Conservation (phyloP, 2,329 filamentous ascomycete species). For the Akanthomyces dipterigenus region DNA sequence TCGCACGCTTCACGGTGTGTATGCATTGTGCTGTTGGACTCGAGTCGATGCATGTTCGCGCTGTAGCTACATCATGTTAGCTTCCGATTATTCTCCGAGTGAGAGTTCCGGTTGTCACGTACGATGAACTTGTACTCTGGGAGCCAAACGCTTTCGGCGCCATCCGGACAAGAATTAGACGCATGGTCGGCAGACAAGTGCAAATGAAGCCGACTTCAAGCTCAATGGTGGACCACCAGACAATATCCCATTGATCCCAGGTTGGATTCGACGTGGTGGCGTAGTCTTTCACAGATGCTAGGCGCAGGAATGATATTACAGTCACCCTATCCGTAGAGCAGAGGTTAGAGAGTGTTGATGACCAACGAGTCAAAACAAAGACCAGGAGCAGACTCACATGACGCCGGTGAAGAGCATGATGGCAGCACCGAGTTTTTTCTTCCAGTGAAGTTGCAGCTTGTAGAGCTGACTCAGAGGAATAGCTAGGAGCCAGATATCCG, state of each 20-base stretch:
- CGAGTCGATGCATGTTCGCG: too few species aligned
- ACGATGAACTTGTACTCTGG: too few species aligned
- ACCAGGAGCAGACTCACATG: constrained; percentile 16
- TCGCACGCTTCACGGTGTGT: background rate
- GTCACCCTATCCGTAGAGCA: constrained; percentile 17
- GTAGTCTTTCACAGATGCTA: constrained; percentile 22
- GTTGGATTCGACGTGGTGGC: constrained; percentile 22
- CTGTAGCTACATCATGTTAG: too few species aligned
- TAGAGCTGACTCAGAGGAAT: constrained; percentile 36
- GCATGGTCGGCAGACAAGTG: constrained; percentile 25
- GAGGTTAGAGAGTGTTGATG: background rate
- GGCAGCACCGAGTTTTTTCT: constrained; percentile 21
- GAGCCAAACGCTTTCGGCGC: background rate
- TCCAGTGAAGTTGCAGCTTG: constrained; percentile 30
- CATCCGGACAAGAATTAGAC: constrained; percentile 18
- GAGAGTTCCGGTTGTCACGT: too few species aligned
- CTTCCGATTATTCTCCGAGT: too few species aligned
- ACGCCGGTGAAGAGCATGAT: constrained; percentile 39
- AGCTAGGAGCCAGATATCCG: constrained; percentile 40
- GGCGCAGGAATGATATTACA: constrained; percentile 25
- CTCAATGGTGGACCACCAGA: constrained; percentile 26
- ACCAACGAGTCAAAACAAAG: constrained; percentile 13
- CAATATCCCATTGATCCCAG: constrained; percentile 21
- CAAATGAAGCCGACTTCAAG: constrained; percentile 27
- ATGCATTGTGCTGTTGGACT: too few species aligned